These are phyloP conservation scores for Akebia trifoliata DNA, from an alignment of 164 flowering plant genomes.

Conservation along the genomic window DNA sequence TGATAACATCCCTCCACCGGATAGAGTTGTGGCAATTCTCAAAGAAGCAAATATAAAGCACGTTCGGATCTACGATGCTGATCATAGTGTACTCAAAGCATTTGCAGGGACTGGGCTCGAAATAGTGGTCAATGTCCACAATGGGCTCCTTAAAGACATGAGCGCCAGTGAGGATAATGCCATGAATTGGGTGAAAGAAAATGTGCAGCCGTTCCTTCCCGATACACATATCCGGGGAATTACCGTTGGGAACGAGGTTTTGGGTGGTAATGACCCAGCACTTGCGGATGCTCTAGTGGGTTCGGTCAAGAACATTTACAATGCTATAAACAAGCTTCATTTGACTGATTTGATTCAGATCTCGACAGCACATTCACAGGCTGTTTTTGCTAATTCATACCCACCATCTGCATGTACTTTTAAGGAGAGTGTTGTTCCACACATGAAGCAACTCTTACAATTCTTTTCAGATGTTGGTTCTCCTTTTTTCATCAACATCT, in stretches of 20 bases:
- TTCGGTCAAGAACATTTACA: constrained; percentile 50
- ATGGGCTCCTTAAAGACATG: constrained; percentile 40
- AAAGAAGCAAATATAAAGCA: constrained; percentile 51
- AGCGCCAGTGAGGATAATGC: constrained; percentile 40
- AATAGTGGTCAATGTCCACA: constrained; percentile 43
- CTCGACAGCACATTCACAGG: constrained; percentile 55
- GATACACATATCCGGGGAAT: constrained; percentile 46
- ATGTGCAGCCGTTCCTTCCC: constrained; percentile 48
- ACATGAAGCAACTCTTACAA: constrained; percentile 59
- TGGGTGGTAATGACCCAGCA: constrained; percentile 40
- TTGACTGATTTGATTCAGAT: constrained; percentile 38
- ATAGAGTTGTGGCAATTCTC: constrained; percentile 46
- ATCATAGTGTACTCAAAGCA: constrained; percentile 56
- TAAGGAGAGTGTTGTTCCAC: constrained; percentile 32
- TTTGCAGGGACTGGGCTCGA: constrained; percentile 58
- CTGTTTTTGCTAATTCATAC: constrained; percentile 49
- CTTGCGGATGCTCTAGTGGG: constrained; percentile 41
- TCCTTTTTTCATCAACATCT: constrained; percentile 62
- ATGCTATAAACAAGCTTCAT: constrained; percentile 33
- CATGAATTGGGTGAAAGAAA: constrained; percentile 50
- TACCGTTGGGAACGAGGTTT: constrained; percentile 60
- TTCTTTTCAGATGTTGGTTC: constrained; percentile 47
- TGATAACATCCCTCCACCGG: constrained; percentile 58
- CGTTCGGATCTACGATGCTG: constrained; percentile 53
- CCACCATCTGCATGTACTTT: constrained; percentile 64